Evolutionary conservation across 2,329 filamentous ascomycete species (phyloP), one percentile per base, ranked within the genome.

Genomic region (Aotearoamyces nothofagi): DNA sequence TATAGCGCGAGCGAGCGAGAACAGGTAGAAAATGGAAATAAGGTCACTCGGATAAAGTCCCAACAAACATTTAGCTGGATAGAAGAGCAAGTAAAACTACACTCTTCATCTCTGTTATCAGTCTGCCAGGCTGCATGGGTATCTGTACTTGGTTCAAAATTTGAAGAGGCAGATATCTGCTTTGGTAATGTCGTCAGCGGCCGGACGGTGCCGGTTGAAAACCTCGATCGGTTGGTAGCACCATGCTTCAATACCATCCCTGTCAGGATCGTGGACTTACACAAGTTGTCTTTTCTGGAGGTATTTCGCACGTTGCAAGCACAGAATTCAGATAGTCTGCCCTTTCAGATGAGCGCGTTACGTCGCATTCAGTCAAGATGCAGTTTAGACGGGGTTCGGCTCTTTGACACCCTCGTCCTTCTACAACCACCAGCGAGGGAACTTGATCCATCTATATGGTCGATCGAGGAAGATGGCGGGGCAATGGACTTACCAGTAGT

Each of bases 191-290:
- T 94, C 3, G 66, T 87, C 32, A 86, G 72, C 44, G 84, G 86
- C 2, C 71, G 86, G 5, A 76, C 73, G 1, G 47, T 81, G 7
- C 54, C 69, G 0, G 50, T 86, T 3, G 63, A 77, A 5, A 67
- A 65, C 0, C 58, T 87, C 8, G 73, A 86, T 20, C 58, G 63
- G 4, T 64, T 93, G 5, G 68, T 92, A n/a, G 83, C 81, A 0
- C 86, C 86, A 0, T 92, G 83, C 48, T 93, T 94, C 60, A 94
- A 93, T 46, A 92, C 86, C 0, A 54, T 93, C 9, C 83, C 86
- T 0, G 46, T 84, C 2, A 67, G 82, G 15, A 53, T 78, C 15
- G 66, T 64, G 32, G 48, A 55, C 3, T 59, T 82, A 3, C 76
- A 84, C 29, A 51, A 52, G 0, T 47, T 45, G 15, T 40, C 42